Evolutionary conservation across 176 grass and related monocot genomes (phyloP), one percentile per base, ranked within the genome.

Genomic region (Canna indica): DNA sequence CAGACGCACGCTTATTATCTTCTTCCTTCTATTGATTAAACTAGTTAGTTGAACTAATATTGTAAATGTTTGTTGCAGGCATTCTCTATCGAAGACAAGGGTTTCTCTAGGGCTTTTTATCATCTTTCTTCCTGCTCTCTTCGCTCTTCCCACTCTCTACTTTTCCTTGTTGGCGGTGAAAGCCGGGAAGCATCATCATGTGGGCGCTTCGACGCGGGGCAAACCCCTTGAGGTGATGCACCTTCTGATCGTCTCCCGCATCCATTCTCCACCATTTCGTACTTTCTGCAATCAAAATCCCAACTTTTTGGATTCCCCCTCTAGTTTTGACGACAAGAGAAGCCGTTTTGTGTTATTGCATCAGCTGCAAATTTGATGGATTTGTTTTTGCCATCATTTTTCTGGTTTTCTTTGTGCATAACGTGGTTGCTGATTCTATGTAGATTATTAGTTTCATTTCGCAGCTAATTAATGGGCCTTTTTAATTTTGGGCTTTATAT

Each of bases 131-230:
- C 56, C 22, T 27, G 2, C 26, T 7, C 11, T 28, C 4, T 22
- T 26, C 3, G 12, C 10, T 2, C 56, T 27, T 5, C 56, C 22
- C 20, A 7, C 26, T 7, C 11, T 28, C 4, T 22, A 7, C 45
- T 15, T 26, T 11, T 5, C 1, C 20, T 59, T 59, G 22, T 28
- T 59, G 9, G 56, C 24, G 26, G 5, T 27, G 26, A 11, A 3
- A 25, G 6, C 24, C 24, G 1, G 22, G 17, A 27, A 59, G 22
- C 22, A 10, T 59, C 67, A 30, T 13, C 82, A 95, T 90, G 91
- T 87, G 79, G 91, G 83, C 84, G 5, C 77, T 95, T 62, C 91
- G 86, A 41, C 73, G 86, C 48, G 81, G 82, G 39, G 45, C 65
- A 57, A 83, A 81, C 69, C 87, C 76, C 66, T 22, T 78, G 60